phyloP scores from a whole-genome alignment of 2,329 filamentous ascomycete species.

The Clarireedia hainanense region DNA sequence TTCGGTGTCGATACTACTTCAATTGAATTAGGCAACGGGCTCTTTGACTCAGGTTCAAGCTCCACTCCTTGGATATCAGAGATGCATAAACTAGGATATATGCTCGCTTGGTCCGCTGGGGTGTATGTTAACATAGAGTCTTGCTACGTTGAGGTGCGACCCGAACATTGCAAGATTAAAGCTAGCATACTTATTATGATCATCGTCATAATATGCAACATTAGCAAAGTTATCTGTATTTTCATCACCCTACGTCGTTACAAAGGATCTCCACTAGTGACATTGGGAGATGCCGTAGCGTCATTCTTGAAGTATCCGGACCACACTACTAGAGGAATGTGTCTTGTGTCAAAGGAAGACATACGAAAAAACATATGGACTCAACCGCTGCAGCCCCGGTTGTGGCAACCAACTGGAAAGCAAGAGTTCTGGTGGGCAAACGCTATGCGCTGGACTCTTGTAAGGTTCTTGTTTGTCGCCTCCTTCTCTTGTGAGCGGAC shows the following conservation, averaged over 20 bases:
- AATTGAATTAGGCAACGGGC: constrained; percentile 6
- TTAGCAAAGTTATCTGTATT: constrained; percentile 22
- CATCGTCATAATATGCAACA: constrained; percentile 16
- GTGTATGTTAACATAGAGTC: constrained; percentile 9
- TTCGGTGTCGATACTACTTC: constrained; percentile 15
- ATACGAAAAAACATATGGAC: constrained; percentile 15
- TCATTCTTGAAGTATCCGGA: constrained; percentile 26
- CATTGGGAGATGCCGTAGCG: constrained; percentile 30
- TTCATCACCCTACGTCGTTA: constrained; percentile 7
- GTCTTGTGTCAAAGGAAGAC: constrained; percentile 15
- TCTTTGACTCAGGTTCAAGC: too few relatives aligned
- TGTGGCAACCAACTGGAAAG: constrained; percentile 4
- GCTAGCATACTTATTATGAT: constrained; percentile 17
- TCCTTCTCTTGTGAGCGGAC: background rate
- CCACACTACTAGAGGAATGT: constrained; percentile 12
- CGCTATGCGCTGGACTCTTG: background rate
- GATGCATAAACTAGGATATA: constrained; percentile 10
- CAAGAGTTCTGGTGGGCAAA: background rate
- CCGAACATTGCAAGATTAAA: constrained; percentile 15
- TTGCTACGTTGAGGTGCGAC: constrained; percentile 13
- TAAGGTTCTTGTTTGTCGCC: background rate
- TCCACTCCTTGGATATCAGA: too few relatives aligned
- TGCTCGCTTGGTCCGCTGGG: background rate
- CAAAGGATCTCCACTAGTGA: constrained; percentile 21
- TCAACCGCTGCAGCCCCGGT: constrained; percentile 5